phyloP scores from a whole-genome alignment of 805 yeast species.

The Lachancea mirantina region DNA sequence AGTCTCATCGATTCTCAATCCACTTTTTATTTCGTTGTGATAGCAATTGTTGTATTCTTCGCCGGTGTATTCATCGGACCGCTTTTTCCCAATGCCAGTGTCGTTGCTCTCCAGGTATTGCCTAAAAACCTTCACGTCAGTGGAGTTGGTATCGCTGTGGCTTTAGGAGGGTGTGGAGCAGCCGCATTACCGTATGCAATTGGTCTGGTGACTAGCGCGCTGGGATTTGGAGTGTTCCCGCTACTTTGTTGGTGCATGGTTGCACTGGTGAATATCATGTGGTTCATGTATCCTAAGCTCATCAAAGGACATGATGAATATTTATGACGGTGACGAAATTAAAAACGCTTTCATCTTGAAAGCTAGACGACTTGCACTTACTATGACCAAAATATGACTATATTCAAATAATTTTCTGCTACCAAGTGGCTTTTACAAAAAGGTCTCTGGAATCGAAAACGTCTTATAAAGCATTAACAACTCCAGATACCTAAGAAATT shows the following conservation, averaged over 20 bases:
- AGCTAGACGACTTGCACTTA: too few relatives aligned
- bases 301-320: conserved; percentile 18
- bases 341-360: too few relatives aligned
- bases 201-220: conserved; percentile 37
- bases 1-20: conserved; percentile 16
- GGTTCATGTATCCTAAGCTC: conserved; percentile 26
- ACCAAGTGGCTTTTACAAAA: too few relatives aligned
- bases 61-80: conserved; percentile 65
- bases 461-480: too few relatives aligned
- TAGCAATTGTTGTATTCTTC: conserved; percentile 31
- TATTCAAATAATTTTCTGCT: too few relatives aligned
- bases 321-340: too few relatives aligned
- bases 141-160: conserved; percentile 70
- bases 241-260: conserved; percentile 22
- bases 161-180: conserved; percentile 80
- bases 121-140: conserved; percentile 55
- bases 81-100: conserved; percentile 63
- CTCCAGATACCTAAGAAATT: too few relatives aligned
- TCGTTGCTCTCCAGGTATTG: conserved; percentile 52
- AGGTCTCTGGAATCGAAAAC: too few relatives aligned
- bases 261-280: conserved; percentile 16
- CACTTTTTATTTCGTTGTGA: conserved; percentile 15
- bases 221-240: conserved; percentile 26
- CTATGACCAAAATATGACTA: too few relatives aligned
- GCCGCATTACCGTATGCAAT: conserved; percentile 62